Conservation (phyloP, 2,329 filamentous ascomycete species). For the Fusarium lyarnte region DNA sequence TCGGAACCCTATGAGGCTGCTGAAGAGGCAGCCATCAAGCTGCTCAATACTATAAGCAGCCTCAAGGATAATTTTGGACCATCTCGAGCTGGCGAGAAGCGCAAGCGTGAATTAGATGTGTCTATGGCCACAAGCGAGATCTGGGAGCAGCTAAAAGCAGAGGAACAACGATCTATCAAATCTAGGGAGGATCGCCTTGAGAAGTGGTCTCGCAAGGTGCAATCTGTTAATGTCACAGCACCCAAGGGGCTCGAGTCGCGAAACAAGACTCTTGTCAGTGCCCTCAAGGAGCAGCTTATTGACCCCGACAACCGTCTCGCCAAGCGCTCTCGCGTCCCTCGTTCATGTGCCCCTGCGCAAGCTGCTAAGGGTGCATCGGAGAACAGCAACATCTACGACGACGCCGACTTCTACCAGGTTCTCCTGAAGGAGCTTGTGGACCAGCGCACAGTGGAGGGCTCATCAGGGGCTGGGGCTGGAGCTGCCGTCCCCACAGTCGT, state of each 20-base stretch:
- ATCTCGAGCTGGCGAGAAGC: conserved; percentile 66
- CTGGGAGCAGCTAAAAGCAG: conserved; percentile 75
- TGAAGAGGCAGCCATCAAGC: conserved; percentile 83
- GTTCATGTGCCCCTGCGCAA: conserved; percentile 80
- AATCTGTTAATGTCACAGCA: conserved; percentile 56
- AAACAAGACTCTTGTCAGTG: conserved; percentile 64
- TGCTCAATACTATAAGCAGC: conserved; percentile 83
- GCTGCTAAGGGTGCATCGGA: conserved; percentile 65
- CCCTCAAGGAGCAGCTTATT: conserved; percentile 74
- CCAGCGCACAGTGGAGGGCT: conserved; percentile 78
- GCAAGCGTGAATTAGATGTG: conserved; percentile 63
- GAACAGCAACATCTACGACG: conserved; percentile 80
- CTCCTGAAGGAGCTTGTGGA: conserved; percentile 94
- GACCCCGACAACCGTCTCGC: conserved; percentile 71
- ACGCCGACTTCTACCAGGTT: conserved; percentile 93
- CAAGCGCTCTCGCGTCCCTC: conserved; percentile 74
- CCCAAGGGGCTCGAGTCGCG: conserved; percentile 42
- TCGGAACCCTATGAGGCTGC: conserved; percentile 74
- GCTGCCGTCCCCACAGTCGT: conserved; percentile 63
- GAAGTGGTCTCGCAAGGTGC: conserved; percentile 85
- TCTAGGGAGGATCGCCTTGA: conserved; percentile 79
- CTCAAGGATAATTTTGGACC: conserved; percentile 71
- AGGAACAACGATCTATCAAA: conserved; percentile 68
- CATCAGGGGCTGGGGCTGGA: conserved; percentile 52
- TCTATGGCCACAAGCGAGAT: conserved; percentile 71